Percentiles rank a stretch among this genome's conserved stretches.
Evolutionary conservation across 208 protist species (phyloP).

Genomic region (Herpetomonas muscarum): DNA sequence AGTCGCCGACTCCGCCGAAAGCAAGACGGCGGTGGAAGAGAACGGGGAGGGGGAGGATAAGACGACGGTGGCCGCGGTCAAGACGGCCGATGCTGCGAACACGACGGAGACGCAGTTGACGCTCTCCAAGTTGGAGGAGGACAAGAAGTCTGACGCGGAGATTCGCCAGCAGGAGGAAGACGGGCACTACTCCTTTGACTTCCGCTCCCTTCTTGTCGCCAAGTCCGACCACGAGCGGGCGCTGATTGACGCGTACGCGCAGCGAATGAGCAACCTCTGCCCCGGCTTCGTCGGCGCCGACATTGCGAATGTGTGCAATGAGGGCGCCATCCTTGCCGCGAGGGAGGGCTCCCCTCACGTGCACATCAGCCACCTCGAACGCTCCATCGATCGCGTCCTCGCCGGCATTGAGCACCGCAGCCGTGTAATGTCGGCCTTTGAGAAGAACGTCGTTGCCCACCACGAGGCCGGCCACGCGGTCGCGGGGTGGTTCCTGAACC

Average conservation of each 20-base stretch:
- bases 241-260: slow-evolving; percentile 66
- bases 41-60: not conserved
- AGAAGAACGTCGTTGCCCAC: slow-evolving; percentile 95
- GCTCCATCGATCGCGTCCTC: slow-evolving; percentile 94
- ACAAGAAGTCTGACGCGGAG: slow-evolving; percentile 18
- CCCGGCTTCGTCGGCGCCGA: slow-evolving; percentile 92
- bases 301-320: slow-evolving; percentile 97
- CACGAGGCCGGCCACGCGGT: slow-evolving; percentile 99
- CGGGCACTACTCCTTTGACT: slow-evolving; percentile 36
- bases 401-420: slow-evolving; percentile 94
- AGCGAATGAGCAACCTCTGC: slow-evolving; percentile 72
- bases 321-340: slow-evolving; percentile 89
- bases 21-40: not conserved
- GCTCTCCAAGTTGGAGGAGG: slow-evolving; percentile 20
- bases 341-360: slow-evolving; percentile 66
- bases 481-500: slow-evolving; percentile 96
- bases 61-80: not conserved
- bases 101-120: slow-evolving; percentile 14
- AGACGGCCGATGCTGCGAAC: not conserved
- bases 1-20: not conserved
- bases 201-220: slow-evolving; percentile 31
- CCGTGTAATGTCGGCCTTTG: slow-evolving; percentile 76
- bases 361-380: slow-evolving; percentile 87
- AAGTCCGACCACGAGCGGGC: slow-evolving; percentile 54
- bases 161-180: slow-evolving; percentile 11